Evolutionary conservation across 225 moss, liverwort and hornwort species (phyloP), one percentile per base, ranked within the genome.

Genomic region (Lunularia cruciata): DNA sequence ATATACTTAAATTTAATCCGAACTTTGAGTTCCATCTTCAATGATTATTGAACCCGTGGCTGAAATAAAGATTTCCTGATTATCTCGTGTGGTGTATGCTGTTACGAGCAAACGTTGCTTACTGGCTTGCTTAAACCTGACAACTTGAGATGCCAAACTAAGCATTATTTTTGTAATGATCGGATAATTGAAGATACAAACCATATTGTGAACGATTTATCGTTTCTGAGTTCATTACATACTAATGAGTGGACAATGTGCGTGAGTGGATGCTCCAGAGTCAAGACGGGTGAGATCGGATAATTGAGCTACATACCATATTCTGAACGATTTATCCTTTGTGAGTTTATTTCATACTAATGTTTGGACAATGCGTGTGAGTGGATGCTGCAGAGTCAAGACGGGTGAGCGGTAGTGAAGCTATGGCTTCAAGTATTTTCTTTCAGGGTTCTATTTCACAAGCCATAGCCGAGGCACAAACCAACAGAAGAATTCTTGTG

Each of bases 391-490:
- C 54, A 54, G 27, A 15, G 32, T 57, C 32, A 57, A 18, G 5
- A 23, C 9, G 40, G 26, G 22, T 39, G 23, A 35, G 38, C 22
- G 37, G 20, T 0, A 36, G 14, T 39, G 38, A 40, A 54, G 39
- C n/a, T 56, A 69, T 69, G 69, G 39, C 28, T 26, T 69, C 69
- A 16, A 69, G 30, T 38, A 69, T 37, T 8, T 69, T 69, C 30
- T 69, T 69, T 42, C 55, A 69, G 42, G 69, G 69, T 5, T 69
- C 69, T 39, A 57, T 69, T 69, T 23, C 69, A 26, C 39, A 69
- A 69, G 69, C 69, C 45, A 69, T 69, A 56, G 69, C 69, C 57
- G 55, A 69, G 39, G 69, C 69, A 19, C 69, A 69, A 54, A 56
- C 56, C 42, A 69, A 57, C 3, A 69, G 20, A 40, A 69, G 57